phyloP scores from a whole-genome alignment of 495 filamentous ascomycete species.

The Pyrenula aspistea region DNA sequence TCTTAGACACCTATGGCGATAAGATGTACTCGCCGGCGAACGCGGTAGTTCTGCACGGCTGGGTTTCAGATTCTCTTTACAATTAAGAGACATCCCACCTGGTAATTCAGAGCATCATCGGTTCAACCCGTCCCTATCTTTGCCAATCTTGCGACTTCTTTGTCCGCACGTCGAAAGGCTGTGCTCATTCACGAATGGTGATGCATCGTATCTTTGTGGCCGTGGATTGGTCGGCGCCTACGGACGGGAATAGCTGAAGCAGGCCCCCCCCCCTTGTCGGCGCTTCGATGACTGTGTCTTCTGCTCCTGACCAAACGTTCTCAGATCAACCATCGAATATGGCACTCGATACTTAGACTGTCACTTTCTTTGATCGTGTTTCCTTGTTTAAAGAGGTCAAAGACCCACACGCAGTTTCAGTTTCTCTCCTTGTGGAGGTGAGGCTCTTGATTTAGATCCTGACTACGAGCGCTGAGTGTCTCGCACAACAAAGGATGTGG shows the following conservation, averaged over 20 bases:
- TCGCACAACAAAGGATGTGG: background rate
- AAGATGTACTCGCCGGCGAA: no score
- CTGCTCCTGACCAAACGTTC: background rate
- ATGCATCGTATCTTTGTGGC: background rate
- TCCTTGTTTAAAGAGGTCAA: background rate
- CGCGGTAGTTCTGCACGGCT: no score
- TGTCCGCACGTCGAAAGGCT: no score
- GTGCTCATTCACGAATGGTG: no score
- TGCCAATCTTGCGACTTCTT: no score
- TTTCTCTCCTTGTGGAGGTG: background rate
- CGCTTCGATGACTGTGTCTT: background rate
- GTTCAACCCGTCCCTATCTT: no score
- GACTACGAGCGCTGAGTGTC: background rate
- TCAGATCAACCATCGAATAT: background rate
- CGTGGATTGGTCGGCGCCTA: background rate
- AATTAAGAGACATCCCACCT: no score
- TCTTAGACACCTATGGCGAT: no score
- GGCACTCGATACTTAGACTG: background rate
- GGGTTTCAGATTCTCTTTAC: no score
- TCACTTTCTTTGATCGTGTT: background rate
- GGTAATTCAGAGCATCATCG: no score
- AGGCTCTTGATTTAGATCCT: background rate
- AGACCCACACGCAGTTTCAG: background rate
- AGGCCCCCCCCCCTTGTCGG: background rate
- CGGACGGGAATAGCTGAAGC: background rate